phyloP scores from a whole-genome alignment of 2,329 filamentous ascomycete genomes.

The Cordyceps fumosorosea region DNA sequence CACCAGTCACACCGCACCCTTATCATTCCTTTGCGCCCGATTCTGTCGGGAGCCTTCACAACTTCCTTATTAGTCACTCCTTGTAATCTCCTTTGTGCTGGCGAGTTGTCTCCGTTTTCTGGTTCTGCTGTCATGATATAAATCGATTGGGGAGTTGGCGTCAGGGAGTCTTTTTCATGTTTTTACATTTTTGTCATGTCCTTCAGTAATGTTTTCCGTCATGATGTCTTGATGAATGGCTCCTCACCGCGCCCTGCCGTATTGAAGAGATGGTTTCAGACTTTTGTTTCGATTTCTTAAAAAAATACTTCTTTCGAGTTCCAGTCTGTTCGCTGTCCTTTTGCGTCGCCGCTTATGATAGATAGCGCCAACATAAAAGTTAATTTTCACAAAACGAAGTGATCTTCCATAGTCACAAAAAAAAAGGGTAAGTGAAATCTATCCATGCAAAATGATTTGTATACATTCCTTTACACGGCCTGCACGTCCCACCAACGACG shows the following conservation, averaged over 20 bases:
- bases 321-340: background rate
- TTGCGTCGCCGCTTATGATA: background rate
- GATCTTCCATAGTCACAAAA: background rate
- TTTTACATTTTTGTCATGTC: background rate
- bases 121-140: background rate
- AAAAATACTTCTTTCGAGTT: background rate
- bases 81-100: slow-evolving; percentile 9
- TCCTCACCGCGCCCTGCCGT: background rate
- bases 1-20: slow-evolving; percentile 5
- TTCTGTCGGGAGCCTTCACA: background rate
- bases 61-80: background rate
- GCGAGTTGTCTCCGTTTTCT: background rate
- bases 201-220: background rate
- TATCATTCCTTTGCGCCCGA: background rate
- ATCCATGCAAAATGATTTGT: slow-evolving; percentile 7
- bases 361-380: background rate
- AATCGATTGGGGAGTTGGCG: background rate
- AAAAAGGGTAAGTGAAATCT: slow-evolving; percentile 3
- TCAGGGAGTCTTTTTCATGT: background rate
- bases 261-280: background rate
- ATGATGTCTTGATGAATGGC: background rate
- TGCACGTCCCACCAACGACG: background rate
- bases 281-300: background rate
- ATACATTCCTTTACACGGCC: slow-evolving; percentile 1
- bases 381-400: background rate